Percentiles rank a stretch among this genome's conserved stretches.
These are phyloP conservation scores for Cladosporium sp. DNA, from an alignment of 2,329 filamentous ascomycete species.

Conservation along the genomic window DNA sequence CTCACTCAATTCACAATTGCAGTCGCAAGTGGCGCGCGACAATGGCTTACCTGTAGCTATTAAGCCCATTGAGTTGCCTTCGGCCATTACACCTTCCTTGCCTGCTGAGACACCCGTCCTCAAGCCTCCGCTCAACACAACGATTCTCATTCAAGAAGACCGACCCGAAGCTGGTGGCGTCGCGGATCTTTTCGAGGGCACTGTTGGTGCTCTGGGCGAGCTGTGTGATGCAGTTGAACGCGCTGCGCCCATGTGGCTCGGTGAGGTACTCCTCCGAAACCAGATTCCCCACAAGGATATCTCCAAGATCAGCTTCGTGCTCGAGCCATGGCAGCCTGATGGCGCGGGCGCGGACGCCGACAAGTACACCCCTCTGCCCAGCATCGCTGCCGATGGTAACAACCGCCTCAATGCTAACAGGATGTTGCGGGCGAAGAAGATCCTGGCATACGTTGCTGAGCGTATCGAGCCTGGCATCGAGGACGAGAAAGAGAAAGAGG, in stretches of 20 bases:
- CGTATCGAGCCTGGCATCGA: constrained; percentile 72
- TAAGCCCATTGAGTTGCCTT: constrained; percentile 55
- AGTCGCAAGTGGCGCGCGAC: constrained; percentile 36
- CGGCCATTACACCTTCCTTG: constrained; percentile 67
- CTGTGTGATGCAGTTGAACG: constrained; percentile 85
- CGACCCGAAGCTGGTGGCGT: constrained; percentile 63
- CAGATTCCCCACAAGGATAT: constrained; percentile 83
- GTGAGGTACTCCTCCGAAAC: constrained; percentile 82
- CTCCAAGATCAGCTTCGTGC: constrained; percentile 90
- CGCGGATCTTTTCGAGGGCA: constrained; percentile 89
- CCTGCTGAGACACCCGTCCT: constrained; percentile 75
- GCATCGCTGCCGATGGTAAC: constrained; percentile 76
- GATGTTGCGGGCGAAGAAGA: constrained; percentile 95
- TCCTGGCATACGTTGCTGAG: constrained; percentile 87
- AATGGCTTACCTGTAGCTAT: constrained; percentile 37
- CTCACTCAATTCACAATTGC: constrained; percentile 55
- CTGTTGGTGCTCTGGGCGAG: constrained; percentile 72
- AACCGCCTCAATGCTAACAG: constrained; percentile 93
- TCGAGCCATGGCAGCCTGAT: constrained; percentile 74
- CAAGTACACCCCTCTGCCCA: constrained; percentile 56
- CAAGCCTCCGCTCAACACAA: constrained; percentile 67
- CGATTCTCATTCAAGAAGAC: constrained; percentile 67
- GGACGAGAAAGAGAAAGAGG: constrained; percentile 33
- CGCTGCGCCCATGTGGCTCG: constrained; percentile 86
- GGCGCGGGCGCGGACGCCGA: constrained; percentile 8